Evolutionary conservation across 192 early-diverging fungal species (phyloP).

Genomic region (Backusella westeae): DNA sequence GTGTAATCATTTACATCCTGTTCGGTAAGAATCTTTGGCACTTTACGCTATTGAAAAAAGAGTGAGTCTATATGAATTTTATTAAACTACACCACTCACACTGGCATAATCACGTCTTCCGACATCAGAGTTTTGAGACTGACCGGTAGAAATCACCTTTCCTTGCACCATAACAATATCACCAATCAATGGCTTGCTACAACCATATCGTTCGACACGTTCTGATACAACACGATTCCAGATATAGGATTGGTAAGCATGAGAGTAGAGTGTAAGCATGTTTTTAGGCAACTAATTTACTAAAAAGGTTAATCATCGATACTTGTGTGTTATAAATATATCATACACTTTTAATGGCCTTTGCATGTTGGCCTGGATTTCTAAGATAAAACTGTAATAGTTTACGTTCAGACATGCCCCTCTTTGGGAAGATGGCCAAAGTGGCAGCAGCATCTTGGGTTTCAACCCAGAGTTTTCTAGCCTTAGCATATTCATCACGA

Average conservation of each 20-base stretch:
- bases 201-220: slow-evolving; percentile 68
- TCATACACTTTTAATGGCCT: slow-evolving; percentile 62
- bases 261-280: slow-evolving; percentile 89
- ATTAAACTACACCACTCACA: background rate
- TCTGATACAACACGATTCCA: slow-evolving; percentile 89
- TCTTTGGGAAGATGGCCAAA: slow-evolving; percentile 62
- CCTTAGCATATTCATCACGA: slow-evolving; percentile 52
- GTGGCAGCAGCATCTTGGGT: slow-evolving; percentile 60
- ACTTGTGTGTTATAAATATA: background rate
- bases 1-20: slow-evolving; percentile 69
- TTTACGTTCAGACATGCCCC: slow-evolving; percentile 64
- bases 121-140: background rate
- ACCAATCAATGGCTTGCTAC: slow-evolving; percentile 65
- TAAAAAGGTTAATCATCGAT: background rate
- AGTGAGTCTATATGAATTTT: too few relatives aligned
- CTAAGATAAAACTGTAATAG: slow-evolving; percentile 9
- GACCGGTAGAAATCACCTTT: background rate
- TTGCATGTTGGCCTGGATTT: slow-evolving; percentile 44
- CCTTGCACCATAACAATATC: slow-evolving; percentile 71
- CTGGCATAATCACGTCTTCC: slow-evolving; percentile 4
- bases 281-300: slow-evolving; percentile 71
- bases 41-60: slow-evolving; percentile 17
- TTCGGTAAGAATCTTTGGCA: slow-evolving; percentile 57
- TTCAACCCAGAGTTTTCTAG: slow-evolving; percentile 68
- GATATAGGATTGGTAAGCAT: slow-evolving; percentile 93